These are phyloP conservation scores for Piper longum DNA, from an alignment of 164 flowering plant species.

Conservation along the genomic window DNA sequence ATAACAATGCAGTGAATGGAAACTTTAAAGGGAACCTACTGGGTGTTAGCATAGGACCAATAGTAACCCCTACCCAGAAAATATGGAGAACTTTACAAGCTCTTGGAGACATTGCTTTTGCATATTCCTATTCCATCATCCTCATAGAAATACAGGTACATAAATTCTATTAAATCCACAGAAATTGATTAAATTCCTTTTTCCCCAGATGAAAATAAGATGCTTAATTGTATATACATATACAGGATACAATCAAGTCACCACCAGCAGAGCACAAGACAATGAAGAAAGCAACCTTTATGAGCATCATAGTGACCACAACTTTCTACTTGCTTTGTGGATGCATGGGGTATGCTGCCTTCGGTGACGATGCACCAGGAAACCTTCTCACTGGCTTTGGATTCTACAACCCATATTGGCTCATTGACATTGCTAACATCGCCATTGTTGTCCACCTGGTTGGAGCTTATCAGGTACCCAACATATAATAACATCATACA, in stretches of 20 bases:
- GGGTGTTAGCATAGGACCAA: conserved; percentile 17
- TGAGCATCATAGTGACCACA: conserved; percentile 38
- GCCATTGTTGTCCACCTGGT: conserved; percentile 52
- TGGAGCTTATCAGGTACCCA: conserved; percentile 50
- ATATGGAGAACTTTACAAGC: conserved; percentile 24
- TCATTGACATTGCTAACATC: conserved; percentile 48
- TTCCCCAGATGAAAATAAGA: background rate
- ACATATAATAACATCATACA: too few species aligned
- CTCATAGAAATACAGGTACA: conserved; percentile 31
- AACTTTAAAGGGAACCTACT: conserved; percentile 16
- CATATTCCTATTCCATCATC: conserved; percentile 23
- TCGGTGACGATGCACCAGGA: conserved; percentile 48
- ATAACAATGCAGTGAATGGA: conserved; percentile 24
- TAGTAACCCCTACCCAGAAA: conserved; percentile 10
- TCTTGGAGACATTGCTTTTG: conserved; percentile 30
- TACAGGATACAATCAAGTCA: conserved; percentile 13
- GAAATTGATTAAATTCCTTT: background rate
- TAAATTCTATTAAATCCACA: too few species aligned
- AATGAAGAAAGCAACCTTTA: conserved; percentile 47
- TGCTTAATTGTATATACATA: background rate
- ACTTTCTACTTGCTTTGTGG: conserved; percentile 56
- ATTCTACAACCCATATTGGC: conserved; percentile 49
- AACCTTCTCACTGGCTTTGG: conserved; percentile 61
- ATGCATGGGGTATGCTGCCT: conserved; percentile 59
- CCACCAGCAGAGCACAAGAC: conserved; percentile 35